phyloP scores from a whole-genome alignment of 164 flowering plant genomes.

The Dillenia suffruticosa region DNA sequence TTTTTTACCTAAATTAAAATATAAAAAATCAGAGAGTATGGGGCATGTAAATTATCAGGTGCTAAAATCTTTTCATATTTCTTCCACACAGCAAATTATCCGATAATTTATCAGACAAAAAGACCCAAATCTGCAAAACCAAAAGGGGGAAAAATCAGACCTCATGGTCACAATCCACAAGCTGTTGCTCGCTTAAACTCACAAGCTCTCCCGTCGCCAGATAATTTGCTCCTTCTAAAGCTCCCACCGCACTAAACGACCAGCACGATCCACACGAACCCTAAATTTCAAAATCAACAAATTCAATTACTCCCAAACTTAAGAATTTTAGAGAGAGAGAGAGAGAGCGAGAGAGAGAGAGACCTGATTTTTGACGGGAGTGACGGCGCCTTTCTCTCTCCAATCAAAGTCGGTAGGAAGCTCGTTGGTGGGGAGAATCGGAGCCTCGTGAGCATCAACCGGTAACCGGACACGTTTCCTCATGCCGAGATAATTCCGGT shows the following conservation, averaged over 20 bases:
- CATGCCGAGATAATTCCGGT: constrained; percentile 51
- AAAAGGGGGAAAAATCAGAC: constrained; percentile 21
- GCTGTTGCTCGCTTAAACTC: constrained; percentile 94
- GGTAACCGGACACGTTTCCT: constrained; percentile 36
- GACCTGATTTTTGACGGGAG: constrained; percentile 90
- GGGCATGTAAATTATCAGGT: no score
- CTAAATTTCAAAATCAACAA: constrained; percentile 25
- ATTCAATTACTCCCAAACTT: background rate
- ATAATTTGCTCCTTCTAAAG: constrained; percentile 85
- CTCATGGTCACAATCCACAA: constrained; percentile 93
- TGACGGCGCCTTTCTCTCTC: constrained; percentile 91
- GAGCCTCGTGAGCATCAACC: constrained; percentile 62
- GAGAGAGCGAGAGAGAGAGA: background rate
- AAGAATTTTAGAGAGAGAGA: background rate
- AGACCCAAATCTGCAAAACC: no score
- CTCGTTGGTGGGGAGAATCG: constrained; percentile 74
- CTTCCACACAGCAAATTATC: no score
- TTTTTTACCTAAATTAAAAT: no score
- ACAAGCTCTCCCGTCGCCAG: constrained; percentile 73
- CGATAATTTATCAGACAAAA: no score
- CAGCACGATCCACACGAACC: constrained; percentile 98
- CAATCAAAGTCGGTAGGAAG: constrained; percentile 84
- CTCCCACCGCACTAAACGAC: constrained; percentile 91
- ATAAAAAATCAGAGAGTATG: no score
- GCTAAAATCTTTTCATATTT: no score